Conservation (phyloP, 2,329 filamentous ascomycete species). For the Pseudocercospora vitis region DNA sequence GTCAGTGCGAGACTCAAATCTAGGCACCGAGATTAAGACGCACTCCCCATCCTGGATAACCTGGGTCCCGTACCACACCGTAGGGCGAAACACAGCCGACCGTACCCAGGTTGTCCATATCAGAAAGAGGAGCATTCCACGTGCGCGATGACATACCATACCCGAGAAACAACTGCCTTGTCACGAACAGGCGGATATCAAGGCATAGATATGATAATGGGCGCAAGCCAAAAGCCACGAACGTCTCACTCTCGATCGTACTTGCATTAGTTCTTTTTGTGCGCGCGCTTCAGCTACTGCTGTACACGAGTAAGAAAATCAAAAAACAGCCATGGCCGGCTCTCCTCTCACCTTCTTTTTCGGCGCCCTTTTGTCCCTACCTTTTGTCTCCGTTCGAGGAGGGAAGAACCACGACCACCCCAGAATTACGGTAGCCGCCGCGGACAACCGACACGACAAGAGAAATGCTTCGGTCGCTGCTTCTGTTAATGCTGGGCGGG, state of each 20-base stretch:
- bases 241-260: not conserved
- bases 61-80: not conserved
- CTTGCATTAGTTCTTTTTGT: not conserved
- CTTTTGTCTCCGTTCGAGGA: conserved; percentile 13
- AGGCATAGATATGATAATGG: not conserved
- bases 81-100: not conserved
- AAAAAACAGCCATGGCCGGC: conserved; percentile 15
- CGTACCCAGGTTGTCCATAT: not conserved
- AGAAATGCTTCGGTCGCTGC: conserved; percentile 7
- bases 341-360: conserved; percentile 17
- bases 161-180: not conserved
- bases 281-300: too few relatives aligned
- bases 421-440: not conserved
- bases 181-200: not conserved
- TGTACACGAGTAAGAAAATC: not conserved
- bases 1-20: conserved; percentile 3
- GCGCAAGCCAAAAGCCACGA: not conserved
- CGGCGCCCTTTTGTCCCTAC: conserved; percentile 15
- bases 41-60: not conserved
- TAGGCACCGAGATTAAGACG: conserved; percentile 4
- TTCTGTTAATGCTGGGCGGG: conserved; percentile 10
- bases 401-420: not conserved
- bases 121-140: not conserved
- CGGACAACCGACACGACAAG: not conserved
- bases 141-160: not conserved